Percentiles rank a stretch among this genome's conserved stretches.
phyloP scores from a whole-genome alignment of 306 rosid genomes.

The Parietaria judaica region DNA sequence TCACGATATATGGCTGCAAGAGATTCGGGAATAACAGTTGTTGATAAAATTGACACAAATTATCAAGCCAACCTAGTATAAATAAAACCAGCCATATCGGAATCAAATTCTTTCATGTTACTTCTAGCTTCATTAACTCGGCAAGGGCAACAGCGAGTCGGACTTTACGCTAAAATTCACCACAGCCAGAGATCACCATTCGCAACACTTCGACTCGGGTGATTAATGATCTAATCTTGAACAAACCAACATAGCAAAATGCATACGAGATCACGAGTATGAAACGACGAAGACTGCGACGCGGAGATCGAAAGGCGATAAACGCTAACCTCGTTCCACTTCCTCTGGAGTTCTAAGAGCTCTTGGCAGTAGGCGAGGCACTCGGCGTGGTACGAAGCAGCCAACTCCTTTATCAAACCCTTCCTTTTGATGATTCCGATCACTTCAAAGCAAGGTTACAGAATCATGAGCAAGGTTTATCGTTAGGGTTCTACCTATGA shows the following conservation, averaged over 20 bases:
- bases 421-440: slow-evolving; percentile 88
- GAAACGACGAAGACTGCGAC: too few relatives aligned
- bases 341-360: slow-evolving; percentile 80
- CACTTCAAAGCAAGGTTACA: slow-evolving; percentile 41
- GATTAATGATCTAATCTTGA: too few relatives aligned
- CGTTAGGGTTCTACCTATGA: too few relatives aligned
- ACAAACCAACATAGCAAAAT: too few relatives aligned
- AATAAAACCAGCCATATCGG: too few relatives aligned
- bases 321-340: slow-evolving; percentile 69
- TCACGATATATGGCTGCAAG: slow-evolving; percentile 79
- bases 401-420: slow-evolving; percentile 77
- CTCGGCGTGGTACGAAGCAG: slow-evolving; percentile 73
- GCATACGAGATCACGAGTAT: too few relatives aligned
- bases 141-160: too few relatives aligned
- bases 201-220: too few relatives aligned
- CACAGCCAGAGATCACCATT: too few relatives aligned
- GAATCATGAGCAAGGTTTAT: background rate
- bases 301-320: background rate
- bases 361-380: slow-evolving; percentile 88
- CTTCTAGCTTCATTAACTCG: too few relatives aligned
- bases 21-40: slow-evolving; percentile 12
- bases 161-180: too few relatives aligned
- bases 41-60: slow-evolving; percentile 12
- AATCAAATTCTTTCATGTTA: too few relatives aligned
- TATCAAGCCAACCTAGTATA: background rate